Evolutionary conservation across 345 rosid species (phyloP), one percentile per base, ranked within the genome.

Genomic region (Ailanthus altissimus): DNA sequence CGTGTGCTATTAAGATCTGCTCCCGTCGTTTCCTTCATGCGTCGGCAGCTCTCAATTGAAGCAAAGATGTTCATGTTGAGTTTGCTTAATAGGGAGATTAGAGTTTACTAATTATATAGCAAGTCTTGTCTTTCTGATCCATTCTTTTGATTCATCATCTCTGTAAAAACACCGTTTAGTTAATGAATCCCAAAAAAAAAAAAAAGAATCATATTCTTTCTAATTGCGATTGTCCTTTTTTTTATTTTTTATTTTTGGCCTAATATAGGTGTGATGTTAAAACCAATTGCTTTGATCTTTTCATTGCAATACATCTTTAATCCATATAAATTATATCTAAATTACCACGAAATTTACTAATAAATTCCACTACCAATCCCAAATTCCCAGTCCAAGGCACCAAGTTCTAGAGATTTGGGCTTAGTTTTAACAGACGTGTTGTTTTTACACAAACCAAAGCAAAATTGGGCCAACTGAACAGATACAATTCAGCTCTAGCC

Each of bases 1-100:
- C 20, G 89, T 90, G 25, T 78, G 75, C 61, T 76, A 75, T 67
- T 85, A 72, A 63, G 62, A 38, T 40, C 0, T 8, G 43, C 20
- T n/a, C 1, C 23, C 5, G 50, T 13, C 10, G 50, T 47, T 13
- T 47, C 2, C 3, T 57, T 1, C 14, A 23, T 9, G 20, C 20
- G 43, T 62, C 9, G 2, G 45, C 5, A n/a, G 13, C 1, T 0
- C n/a, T 61, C 65, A 12, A 13, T 26, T 26, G 20, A 61, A 61
- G 18, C 3, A 25, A 21, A 60, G 38, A 11, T 57, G 25, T 61
- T 16, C 14, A 32, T 5, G 65, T 25, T 62, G 65, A 12, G 42
- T 28, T 50, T 51, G 56, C 2, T 51, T 51, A 15, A 0, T 16
- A 51, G 56, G 58, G 20, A 53, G 16, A 53, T 53, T 53, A 53